Evolutionary conservation across 2,329 filamentous ascomycete species (phyloP), one percentile per base, ranked within the genome.

Genomic region (Microdochium nivale): DNA sequence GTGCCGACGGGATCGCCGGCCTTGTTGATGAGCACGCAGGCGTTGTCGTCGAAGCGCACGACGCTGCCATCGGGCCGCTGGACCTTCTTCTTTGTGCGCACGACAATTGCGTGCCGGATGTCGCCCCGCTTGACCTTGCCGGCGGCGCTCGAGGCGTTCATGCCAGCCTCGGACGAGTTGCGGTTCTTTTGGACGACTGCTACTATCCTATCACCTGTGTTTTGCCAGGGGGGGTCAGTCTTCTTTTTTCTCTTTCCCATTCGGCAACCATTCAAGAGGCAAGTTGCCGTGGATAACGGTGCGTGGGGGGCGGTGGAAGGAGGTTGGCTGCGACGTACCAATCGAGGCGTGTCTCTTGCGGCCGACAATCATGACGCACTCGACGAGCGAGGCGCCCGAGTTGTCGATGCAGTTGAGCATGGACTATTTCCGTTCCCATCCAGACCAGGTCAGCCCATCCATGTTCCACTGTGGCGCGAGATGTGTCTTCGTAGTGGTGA

Each of bases 331-430:
- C 35, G 35, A 59, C 79, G 63, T 80, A 96, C 91, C 94, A 65
- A 99, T 91, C 65, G 85, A 86, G 54, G 92, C 94, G 64, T 86
- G 83, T 60, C 84, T 78, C 76, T 96, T 95, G 75, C 92, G 94
- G 65, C 89, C 89, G 64, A 99, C 77, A 56, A 97, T 87, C 68
- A 92, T 87, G 68, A 87, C 88, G 75, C 94, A 99, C 76, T 99
- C 94, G 73, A 97, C 94, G 60, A 99, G 79, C 63, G 94, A 91
- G 61, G 94, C 94, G 68, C 94, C 94, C 59, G 94, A 97, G 78
- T 96, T 99, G 86, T 99, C 94, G 83, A 99, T 97, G 85, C 94
- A 97, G 75, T 94, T 96, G 64, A 99, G 82, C 83, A 99, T 90
- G 68, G 91, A 88, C 94, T 96, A 60, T 32, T 30, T n/a, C n/a